Conservation (phyloP, 345 rosid genomes). For the Sisymbrium irio region DNA sequence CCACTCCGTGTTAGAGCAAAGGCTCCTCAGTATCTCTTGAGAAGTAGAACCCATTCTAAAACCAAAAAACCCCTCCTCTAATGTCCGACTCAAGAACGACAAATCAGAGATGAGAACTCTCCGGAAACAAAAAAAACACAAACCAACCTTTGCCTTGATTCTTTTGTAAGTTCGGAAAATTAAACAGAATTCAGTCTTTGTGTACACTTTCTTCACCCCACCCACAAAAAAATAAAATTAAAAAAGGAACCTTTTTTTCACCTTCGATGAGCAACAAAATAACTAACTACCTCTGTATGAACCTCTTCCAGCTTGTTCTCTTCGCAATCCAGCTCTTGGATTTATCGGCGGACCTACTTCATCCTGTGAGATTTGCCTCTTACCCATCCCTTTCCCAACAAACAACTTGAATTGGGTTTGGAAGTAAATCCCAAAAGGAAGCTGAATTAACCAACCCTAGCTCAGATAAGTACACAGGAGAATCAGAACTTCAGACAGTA, state of each 20-base stretch:
- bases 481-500: constrained; percentile 1
- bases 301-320: constrained; percentile 96
- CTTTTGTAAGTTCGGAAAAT: constrained; percentile 10
- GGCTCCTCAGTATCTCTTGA: constrained; percentile 58
- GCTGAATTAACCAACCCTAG: constrained; percentile 8
- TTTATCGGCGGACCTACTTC: constrained; percentile 87
- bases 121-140: background rate
- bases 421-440: background rate
- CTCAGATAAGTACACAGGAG: constrained; percentile 8
- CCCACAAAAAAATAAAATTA: constrained; percentile 2
- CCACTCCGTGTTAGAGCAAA: constrained; percentile 80
- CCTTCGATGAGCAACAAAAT: constrained; percentile 11
- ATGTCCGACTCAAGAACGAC: constrained; percentile 22
- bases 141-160: background rate
- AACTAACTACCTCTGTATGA: constrained; percentile 92
- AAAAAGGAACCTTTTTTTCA: background rate
- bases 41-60: constrained; percentile 55
- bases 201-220: constrained; percentile 9
- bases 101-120: constrained; percentile 16
- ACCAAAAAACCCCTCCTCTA: constrained; percentile 10
- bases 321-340: constrained; percentile 78
- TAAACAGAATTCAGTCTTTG: constrained; percentile 1
- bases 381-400: constrained; percentile 67
- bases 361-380: constrained; percentile 64
- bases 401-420: background rate